phyloP scores from a whole-genome alignment of 805 yeast genomes.

The Hermanozyma aechmeae region DNA sequence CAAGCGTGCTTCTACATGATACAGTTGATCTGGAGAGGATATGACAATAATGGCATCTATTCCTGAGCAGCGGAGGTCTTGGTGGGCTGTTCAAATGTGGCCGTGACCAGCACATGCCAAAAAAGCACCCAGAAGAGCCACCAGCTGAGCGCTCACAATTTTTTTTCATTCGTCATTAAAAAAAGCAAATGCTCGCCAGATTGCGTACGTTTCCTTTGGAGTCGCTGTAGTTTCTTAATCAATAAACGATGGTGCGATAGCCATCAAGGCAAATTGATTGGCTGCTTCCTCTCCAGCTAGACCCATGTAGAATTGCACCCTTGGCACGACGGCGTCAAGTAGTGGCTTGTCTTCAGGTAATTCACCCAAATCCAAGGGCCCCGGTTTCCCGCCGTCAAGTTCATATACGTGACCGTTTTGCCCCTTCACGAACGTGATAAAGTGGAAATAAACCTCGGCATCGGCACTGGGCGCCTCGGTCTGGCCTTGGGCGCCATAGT shows the following conservation, averaged over 20 bases:
- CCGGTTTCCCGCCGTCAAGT: conserved; percentile 79
- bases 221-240: background rate
- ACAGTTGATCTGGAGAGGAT: too few species aligned
- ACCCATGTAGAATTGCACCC: conserved; percentile 61
- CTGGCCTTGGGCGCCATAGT: conserved; percentile 46
- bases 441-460: conserved; percentile 54
- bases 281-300: conserved; percentile 50
- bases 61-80: too few species aligned
- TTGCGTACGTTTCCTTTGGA: too few species aligned
- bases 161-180: too few species aligned
- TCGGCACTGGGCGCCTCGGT: conserved; percentile 59
- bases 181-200: too few species aligned
- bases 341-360: conserved; percentile 34
- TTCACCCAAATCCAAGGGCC: conserved; percentile 59
- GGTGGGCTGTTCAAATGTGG: too few species aligned
- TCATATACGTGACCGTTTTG: conserved; percentile 59
- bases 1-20: too few species aligned
- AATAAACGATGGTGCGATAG: conserved; percentile 38
- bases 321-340: conserved; percentile 43
- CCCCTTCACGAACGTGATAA: conserved; percentile 59
- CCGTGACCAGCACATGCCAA: too few species aligned
- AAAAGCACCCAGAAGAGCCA: too few species aligned
- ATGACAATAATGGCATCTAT: too few species aligned
- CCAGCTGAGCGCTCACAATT: too few species aligned
- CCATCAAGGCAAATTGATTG: conserved; percentile 68